Evolutionary conservation across 495 filamentous ascomycete species (phyloP).

Genomic region (Lasiosphaeris hirsuta): DNA sequence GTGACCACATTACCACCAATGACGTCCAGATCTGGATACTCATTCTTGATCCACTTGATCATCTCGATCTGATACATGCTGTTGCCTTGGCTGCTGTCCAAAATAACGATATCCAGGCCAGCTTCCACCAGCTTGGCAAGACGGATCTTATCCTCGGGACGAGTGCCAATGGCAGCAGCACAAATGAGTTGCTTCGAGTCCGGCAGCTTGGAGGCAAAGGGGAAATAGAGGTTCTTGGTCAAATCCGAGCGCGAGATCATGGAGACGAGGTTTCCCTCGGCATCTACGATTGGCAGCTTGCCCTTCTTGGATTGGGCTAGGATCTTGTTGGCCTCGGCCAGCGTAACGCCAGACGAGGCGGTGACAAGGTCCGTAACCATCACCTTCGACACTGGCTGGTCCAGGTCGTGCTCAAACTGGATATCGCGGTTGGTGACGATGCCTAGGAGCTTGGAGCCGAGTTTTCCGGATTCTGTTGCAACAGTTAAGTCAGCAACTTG

Average conservation of each 20-base stretch:
- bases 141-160: constrained; percentile 83
- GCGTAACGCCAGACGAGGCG: constrained; percentile 76
- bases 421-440: constrained; percentile 98
- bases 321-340: constrained; percentile 87
- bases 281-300: constrained; percentile 95
- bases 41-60: constrained; percentile 90
- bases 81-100: constrained; percentile 96
- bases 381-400: constrained; percentile 76
- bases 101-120: constrained; percentile 89
- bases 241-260: constrained; percentile 95
- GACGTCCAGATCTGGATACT: constrained; percentile 81
- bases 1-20: constrained; percentile 99
- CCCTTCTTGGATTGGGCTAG: constrained; percentile 96
- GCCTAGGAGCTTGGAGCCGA: constrained; percentile 90
- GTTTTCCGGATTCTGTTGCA: constrained; percentile 75
- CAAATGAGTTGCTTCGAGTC: constrained; percentile 97
- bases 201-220: constrained; percentile 92
- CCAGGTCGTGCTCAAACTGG: constrained; percentile 78
- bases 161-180: constrained; percentile 91
- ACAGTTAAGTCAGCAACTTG: constrained; percentile 27
- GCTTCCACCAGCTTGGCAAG: constrained; percentile 89
- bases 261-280: constrained; percentile 80
- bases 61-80: constrained; percentile 95
- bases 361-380: constrained; percentile 97
- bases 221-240: constrained; percentile 98